Evolutionary conservation across 495 filamentous ascomycete genomes (phyloP), one percentile per base, ranked within the genome.

Genomic region (Choiromyces venosus): DNA sequence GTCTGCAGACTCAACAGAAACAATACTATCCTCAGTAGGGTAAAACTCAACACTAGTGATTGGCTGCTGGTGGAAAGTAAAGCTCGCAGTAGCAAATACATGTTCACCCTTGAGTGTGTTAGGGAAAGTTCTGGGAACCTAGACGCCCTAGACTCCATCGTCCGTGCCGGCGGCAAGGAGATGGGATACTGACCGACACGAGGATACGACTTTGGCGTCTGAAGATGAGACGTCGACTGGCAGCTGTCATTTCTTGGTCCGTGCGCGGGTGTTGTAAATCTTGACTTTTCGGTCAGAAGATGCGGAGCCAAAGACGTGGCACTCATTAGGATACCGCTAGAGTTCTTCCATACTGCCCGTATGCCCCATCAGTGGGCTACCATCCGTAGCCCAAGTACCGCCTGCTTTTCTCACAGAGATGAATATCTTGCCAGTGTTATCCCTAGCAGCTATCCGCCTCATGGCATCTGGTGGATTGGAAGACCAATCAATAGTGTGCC

Each of bases 11-110:
- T n/a, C n/a, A n/a, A n/a, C n/a, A n/a, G n/a, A n/a, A n/a, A n/a
- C n/a, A 95, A 97, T 94, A 82, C 90, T 93, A 84, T 99, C 94
- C 76, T 99, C 95, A 4, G 91, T 91, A 21, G 95, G 95, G 83
- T 99, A 93, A 94, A 96, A 99, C 83, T 99, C 94, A 33, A 99
- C 87, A 81, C 91, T 92, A n/a, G 95, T 98, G 80, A 99, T 92
- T 73, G 96, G 94, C 83, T 97, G 91, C 82, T 92, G 92, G n/a
- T n/a, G n/a, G n/a, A n/a, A n/a, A n/a, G n/a, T n/a, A n/a, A n/a
- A n/a, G n/a, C n/a, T n/a, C n/a, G n/a, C n/a, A n/a, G n/a, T n/a
- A n/a, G n/a, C n/a, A n/a, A n/a, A n/a, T n/a, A n/a, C n/a, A n/a
- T n/a, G n/a, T n/a, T n/a, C n/a, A n/a, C n/a, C n/a, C n/a, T n/a